phyloP scores from a whole-genome alignment of 305 asterid genomes.

The Fraxinus dipetala region DNA sequence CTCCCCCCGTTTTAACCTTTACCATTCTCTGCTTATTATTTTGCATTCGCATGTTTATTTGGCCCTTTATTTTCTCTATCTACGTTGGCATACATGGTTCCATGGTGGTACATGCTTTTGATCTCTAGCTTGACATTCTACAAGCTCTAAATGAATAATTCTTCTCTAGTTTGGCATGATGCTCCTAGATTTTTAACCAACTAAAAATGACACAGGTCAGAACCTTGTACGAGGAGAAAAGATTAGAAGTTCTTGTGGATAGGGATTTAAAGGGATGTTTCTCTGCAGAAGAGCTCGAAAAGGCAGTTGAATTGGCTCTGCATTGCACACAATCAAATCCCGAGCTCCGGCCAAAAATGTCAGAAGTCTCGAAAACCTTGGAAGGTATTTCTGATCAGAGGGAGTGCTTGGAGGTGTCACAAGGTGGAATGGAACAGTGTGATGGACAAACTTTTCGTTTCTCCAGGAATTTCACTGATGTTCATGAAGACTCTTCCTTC shows the following conservation, averaged over 20 bases:
- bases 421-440: conserved; percentile 40
- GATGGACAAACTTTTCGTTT: conserved; percentile 61
- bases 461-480: conserved; percentile 56
- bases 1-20: background rate
- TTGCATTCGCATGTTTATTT: background rate
- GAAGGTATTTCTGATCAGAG: conserved; percentile 53
- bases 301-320: conserved; percentile 59
- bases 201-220: conserved; percentile 47
- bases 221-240: conserved; percentile 52
- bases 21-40: background rate
- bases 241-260: conserved; percentile 64
- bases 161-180: background rate
- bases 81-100: background rate
- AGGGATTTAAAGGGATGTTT: conserved; percentile 63
- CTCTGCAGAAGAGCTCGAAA: conserved; percentile 53
- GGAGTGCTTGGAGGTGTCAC: conserved; percentile 48
- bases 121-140: background rate
- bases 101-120: background rate
- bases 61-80: background rate
- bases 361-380: conserved; percentile 55
- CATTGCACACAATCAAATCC: conserved; percentile 71
- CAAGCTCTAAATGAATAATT: background rate
- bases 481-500: conserved; percentile 65
- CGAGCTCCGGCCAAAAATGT: conserved; percentile 72
- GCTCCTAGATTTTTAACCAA: background rate